A percentile compares a stretch with the other conserved stretches of the same genome.
These are phyloP conservation scores for Tuber borchii DNA, from an alignment of 495 filamentous ascomycete species.

Conservation along the genomic window DNA sequence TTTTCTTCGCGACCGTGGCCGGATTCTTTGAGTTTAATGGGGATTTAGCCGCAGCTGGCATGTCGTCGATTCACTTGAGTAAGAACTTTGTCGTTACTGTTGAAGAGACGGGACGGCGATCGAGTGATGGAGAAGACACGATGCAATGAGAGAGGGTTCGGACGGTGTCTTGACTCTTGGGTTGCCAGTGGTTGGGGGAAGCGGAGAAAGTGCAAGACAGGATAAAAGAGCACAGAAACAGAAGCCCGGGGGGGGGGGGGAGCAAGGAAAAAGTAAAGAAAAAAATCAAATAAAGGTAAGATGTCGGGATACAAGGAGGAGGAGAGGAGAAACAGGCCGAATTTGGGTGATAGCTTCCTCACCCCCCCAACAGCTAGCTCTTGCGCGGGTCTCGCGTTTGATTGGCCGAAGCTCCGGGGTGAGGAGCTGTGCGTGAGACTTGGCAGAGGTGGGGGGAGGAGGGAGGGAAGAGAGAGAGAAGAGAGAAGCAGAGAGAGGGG, in stretches of 20 bases:
- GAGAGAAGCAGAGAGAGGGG: conserved; percentile 14
- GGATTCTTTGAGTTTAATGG: conserved; percentile 41
- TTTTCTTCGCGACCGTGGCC: conserved; percentile 36
- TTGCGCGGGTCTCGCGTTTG: conserved; percentile 16
- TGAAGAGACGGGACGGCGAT: conserved; percentile 5
- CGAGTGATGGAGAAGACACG: conserved; percentile 15
- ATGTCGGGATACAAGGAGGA: conserved; percentile 27
- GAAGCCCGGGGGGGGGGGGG: conserved; percentile 18
- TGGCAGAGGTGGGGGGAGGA: conserved; percentile 24
- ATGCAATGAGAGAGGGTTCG: conserved; percentile 28
- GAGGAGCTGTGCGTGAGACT: conserved; percentile 25
- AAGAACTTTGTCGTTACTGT: not conserved
- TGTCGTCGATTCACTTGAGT: conserved; percentile 5
- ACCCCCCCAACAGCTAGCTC: conserved; percentile 35
- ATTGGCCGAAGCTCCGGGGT: conserved; percentile 36
- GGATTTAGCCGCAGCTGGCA: conserved; percentile 39
- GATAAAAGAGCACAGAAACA: conserved; percentile 36
- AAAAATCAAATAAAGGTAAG: conserved; percentile 25
- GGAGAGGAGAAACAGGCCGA: conserved; percentile 36
- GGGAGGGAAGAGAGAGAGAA: conserved; percentile 14
- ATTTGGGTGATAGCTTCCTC: conserved; percentile 35
- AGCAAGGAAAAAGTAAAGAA: conserved; percentile 5
- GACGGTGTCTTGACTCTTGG: conserved; percentile 12
- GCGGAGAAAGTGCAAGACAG: conserved; percentile 18
- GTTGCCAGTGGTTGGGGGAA: not conserved